Conservation (phyloP, 805 yeast species). For the Jamesozyma hellenica region DNA sequence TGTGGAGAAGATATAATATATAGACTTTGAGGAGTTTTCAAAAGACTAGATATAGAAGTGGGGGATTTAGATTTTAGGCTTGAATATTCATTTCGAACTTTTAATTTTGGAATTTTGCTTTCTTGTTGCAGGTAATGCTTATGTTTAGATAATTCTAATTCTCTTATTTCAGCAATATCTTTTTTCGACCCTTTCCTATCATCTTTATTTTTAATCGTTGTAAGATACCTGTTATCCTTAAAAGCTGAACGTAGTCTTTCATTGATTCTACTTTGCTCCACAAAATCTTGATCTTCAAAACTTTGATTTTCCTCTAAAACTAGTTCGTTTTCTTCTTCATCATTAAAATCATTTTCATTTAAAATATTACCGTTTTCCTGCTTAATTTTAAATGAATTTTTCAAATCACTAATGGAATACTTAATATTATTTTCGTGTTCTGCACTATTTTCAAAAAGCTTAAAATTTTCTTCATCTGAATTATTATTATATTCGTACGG, state of each 20-base stretch:
- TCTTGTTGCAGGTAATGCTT: slow-evolving; percentile 8
- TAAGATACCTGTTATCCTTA: too few species aligned
- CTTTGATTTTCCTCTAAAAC: too few species aligned
- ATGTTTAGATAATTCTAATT: slow-evolving; percentile 9
- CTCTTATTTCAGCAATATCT: slow-evolving; percentile 1
- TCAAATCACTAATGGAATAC: not conserved
- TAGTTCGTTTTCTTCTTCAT: not conserved
- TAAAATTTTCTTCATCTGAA: too few species aligned
- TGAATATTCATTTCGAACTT: not conserved
- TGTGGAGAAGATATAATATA: not conserved
- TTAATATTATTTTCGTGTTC: slow-evolving; percentile 3
- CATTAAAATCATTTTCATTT: not conserved
- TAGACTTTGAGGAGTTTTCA: not conserved
- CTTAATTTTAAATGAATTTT: not conserved
- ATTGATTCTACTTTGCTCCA: too few species aligned
- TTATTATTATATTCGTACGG: not conserved
- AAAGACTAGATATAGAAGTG: not conserved
- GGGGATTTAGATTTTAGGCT: not conserved
- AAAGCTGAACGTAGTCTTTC: too few species aligned
- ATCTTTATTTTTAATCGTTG: not conserved
- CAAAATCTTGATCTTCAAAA: too few species aligned
- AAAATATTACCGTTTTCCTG: slow-evolving; percentile 1
- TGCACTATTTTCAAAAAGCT: too few species aligned
- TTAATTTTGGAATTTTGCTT: slow-evolving; percentile 10
- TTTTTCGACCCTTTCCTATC: not conserved